These are phyloP conservation scores for Saturnispora sanitii DNA, from an alignment of 805 yeast species.

Conservation along the genomic window DNA sequence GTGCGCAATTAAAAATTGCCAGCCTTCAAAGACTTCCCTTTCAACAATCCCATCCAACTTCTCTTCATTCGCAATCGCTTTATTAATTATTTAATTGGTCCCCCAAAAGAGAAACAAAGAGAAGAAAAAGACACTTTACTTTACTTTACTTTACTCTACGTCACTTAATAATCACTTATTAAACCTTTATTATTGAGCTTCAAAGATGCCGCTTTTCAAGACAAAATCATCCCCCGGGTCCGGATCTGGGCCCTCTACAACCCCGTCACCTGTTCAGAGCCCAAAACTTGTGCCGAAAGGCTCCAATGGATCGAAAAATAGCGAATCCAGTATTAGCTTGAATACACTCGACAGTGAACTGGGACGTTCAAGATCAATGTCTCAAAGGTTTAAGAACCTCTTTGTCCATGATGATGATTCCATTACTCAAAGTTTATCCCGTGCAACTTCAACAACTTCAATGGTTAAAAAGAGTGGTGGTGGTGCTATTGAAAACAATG, in stretches of 20 bases:
- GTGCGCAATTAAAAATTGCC: too few relatives aligned
- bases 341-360: not conserved
- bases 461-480: not conserved
- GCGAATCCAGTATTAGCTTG: not conserved
- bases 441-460: slow-evolving; percentile 1
- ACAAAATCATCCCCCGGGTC: slow-evolving; percentile 1
- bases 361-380: slow-evolving; percentile 23
- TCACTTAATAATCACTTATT: not conserved
- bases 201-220: slow-evolving; percentile 8
- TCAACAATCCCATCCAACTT: too few relatives aligned
- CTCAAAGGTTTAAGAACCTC: slow-evolving; percentile 24
- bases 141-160: not conserved
- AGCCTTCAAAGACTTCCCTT: too few relatives aligned
- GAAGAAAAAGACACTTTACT: not conserved
- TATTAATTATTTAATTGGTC: too few relatives aligned
- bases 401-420: slow-evolving; percentile 14
- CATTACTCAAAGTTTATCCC: not conserved
- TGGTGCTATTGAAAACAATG: not conserved
- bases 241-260: slow-evolving; percentile 2
- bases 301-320: not conserved
- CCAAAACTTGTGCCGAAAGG: not conserved
- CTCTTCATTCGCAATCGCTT: not conserved
- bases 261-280: not conserved
- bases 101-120: not conserved
- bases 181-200: not conserved